These are phyloP conservation scores for Talaromyces adpressus DNA, from an alignment of 495 filamentous ascomycete genomes.

Conservation along the genomic window DNA sequence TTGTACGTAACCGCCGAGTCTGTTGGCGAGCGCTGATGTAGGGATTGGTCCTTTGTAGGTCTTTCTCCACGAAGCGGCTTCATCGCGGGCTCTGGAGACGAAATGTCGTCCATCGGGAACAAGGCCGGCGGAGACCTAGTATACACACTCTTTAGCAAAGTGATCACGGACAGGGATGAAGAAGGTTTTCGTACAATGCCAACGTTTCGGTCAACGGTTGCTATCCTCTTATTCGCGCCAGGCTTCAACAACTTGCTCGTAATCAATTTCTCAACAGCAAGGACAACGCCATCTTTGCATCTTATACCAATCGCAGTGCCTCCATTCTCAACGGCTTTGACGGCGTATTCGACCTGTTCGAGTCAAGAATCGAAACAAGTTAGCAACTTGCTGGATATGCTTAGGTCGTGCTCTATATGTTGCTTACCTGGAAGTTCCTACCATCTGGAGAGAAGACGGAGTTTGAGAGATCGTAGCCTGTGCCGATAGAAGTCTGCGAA, in stretches of 20 bases:
- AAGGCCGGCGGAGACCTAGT: slow-evolving; percentile 84
- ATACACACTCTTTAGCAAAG: background rate
- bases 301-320: slow-evolving; percentile 94
- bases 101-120: slow-evolving; percentile 94
- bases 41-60: slow-evolving; percentile 90
- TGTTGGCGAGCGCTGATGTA: slow-evolving; percentile 73
- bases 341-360: slow-evolving; percentile 82
- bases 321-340: slow-evolving; percentile 97
- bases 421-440: slow-evolving; percentile 82
- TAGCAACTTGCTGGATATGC: background rate
- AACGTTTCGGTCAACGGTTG: slow-evolving; percentile 87
- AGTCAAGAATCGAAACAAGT: background rate
- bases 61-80: slow-evolving; percentile 81
- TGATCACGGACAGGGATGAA: background rate
- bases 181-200: slow-evolving; percentile 64
- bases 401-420: slow-evolving; percentile 3
- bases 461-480: slow-evolving; percentile 98
- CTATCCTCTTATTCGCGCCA: slow-evolving; percentile 91
- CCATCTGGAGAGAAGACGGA: slow-evolving; percentile 99
- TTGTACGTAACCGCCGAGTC: slow-evolving; percentile 92
- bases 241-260: slow-evolving; percentile 90
- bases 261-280: slow-evolving; percentile 95
- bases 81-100: slow-evolving; percentile 85
- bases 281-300: slow-evolving; percentile 93
- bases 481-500: slow-evolving; percentile 92